phyloP scores from a whole-genome alignment of 345 rosid species.

The Salix brachista region DNA sequence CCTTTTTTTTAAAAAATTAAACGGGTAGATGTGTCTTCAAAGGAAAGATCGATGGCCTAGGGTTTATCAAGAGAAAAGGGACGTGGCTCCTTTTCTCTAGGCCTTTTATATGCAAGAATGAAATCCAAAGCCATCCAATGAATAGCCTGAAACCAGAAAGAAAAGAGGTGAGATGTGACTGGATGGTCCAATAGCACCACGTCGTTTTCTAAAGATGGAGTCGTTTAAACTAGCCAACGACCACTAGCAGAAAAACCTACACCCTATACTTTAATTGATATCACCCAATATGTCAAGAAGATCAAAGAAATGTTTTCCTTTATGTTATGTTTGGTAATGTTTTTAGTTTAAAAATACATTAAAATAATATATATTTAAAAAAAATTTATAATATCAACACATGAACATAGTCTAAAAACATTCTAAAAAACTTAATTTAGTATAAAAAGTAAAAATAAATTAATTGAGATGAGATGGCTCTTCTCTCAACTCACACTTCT shows the following conservation, averaged over 20 bases:
- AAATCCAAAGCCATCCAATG: not conserved
- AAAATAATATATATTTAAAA: no score
- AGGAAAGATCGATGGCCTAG: not conserved
- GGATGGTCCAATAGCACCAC: not conserved
- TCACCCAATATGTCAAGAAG: not conserved
- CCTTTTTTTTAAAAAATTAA: fast-evolving
- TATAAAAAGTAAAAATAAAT: no score
- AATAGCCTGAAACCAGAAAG: not conserved
- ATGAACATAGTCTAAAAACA: no score
- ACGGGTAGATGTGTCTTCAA: not conserved
- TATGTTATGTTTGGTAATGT: no score
- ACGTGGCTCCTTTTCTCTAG: not conserved
- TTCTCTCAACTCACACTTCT: not conserved
- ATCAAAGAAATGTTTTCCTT: not conserved
- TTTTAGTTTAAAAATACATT: no score
- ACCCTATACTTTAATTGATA: not conserved
- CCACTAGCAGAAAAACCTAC: not conserved
- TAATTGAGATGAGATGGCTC: no score
- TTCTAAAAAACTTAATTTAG: no score
- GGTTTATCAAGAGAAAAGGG: not conserved
- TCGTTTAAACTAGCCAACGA: not conserved
- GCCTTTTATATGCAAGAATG: not conserved
- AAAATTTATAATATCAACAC: no score
- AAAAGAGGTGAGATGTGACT: conserved; percentile 4
- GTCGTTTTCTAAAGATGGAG: not conserved